Evolutionary conservation across 2,329 filamentous ascomycete species (phyloP).

Genomic region (Monilinia fructicola): DNA sequence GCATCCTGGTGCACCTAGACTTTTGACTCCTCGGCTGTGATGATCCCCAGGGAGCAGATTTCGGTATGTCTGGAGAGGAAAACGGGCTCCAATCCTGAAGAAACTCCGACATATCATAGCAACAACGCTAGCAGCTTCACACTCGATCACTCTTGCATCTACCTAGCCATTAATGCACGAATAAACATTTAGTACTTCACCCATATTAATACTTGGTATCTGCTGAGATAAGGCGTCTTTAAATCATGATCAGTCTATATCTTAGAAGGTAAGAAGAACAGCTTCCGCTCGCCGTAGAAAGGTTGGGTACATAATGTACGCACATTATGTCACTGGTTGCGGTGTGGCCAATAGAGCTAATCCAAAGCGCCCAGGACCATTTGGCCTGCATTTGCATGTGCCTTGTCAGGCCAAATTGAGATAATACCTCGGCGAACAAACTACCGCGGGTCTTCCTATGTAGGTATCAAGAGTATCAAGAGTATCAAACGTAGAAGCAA

Average conservation of each 20-base stretch:
- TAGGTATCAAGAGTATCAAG: background rate
- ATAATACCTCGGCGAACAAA: conserved; percentile 1
- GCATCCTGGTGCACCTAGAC: background rate
- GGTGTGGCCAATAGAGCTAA: background rate
- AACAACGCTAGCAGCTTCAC: background rate
- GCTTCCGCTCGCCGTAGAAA: background rate
- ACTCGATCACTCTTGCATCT: background rate
- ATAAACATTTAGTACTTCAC: background rate
- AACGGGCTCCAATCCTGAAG: background rate
- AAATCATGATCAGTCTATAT: background rate
- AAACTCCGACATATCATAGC: conserved; percentile 12
- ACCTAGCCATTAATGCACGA: background rate
- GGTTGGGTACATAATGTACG: no score
- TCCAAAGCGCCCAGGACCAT: background rate
- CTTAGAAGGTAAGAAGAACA: background rate
- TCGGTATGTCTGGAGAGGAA: background rate
- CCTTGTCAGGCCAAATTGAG: background rate
- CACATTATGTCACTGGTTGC: background rate
- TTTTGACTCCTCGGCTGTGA: background rate
- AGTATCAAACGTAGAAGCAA: background rate
- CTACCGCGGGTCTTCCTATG: background rate
- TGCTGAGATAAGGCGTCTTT: background rate
- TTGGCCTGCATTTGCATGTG: background rate
- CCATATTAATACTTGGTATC: background rate
- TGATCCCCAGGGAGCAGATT: background rate